Percentiles rank a stretch among this genome's conserved stretches.
phyloP scores from a whole-genome alignment of 441 rosid species.

The Brassica balearica region DNA sequence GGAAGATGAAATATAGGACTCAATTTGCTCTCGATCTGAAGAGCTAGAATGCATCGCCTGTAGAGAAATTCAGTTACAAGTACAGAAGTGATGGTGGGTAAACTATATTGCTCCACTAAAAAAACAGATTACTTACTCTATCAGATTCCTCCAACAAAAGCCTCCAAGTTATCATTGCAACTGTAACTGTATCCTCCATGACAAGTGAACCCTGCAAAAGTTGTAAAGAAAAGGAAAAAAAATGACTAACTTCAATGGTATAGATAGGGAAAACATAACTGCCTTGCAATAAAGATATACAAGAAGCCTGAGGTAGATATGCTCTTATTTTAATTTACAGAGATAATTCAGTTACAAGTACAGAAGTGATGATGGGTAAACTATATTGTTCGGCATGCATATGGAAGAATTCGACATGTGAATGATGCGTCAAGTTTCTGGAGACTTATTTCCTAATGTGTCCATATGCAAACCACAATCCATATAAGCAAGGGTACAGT shows the following conservation, averaged over 20 bases:
- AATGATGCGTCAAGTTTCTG: conserved; percentile 10
- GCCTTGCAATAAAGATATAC: conserved; percentile 21
- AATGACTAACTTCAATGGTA: conserved; percentile 17
- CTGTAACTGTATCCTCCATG: conserved; percentile 80
- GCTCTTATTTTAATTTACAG: background rate
- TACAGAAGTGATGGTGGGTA: conserved; percentile 17
- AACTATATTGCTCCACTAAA: conserved; percentile 23
- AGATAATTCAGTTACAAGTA: too few relatives aligned
- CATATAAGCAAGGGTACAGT: conserved; percentile 18
- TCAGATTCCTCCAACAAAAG: conserved; percentile 96
- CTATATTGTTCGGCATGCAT: conserved; percentile 13
- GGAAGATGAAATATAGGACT: conserved; percentile 82
- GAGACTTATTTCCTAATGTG: conserved; percentile 3
- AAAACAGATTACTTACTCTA: conserved; percentile 53
- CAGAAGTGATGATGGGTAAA: too few relatives aligned
- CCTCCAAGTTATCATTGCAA: conserved; percentile 89
- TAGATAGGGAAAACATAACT: conserved; percentile 13
- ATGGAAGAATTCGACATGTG: conserved; percentile 19
- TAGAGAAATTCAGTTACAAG: conserved; percentile 42
- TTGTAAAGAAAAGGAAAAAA: conserved; percentile 16
- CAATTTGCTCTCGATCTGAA: conserved; percentile 88
- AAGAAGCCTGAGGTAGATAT: conserved; percentile 12
- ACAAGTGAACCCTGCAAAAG: conserved; percentile 66
- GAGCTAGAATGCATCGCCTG: conserved; percentile 75
- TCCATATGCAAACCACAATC: conserved; percentile 19